phyloP scores from a whole-genome alignment of 495 filamentous ascomycete genomes.

The Staphylotrichum tortipilum region DNA sequence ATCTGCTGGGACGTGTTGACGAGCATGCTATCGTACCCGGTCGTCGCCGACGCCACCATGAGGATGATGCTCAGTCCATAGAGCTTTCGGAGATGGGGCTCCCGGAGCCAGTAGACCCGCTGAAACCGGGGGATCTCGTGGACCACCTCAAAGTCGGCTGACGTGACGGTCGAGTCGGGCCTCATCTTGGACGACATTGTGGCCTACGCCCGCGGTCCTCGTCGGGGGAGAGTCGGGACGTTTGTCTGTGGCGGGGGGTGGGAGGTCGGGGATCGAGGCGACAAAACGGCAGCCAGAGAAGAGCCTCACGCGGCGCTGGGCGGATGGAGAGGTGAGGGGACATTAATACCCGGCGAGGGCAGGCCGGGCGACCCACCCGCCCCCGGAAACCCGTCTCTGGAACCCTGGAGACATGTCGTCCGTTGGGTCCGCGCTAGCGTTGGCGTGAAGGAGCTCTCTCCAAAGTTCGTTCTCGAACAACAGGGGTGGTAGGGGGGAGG shows the following conservation, averaged over 20 bases:
- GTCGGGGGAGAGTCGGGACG: neutral
- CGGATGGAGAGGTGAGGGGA: neutral
- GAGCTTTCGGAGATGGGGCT: conserved; percentile 51
- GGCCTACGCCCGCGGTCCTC: neutral
- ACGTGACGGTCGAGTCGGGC: conserved; percentile 10
- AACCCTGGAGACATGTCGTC: neutral
- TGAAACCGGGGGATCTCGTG: conserved; percentile 45
- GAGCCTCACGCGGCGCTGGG: neutral
- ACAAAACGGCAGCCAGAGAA: neutral
- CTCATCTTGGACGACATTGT: conserved; percentile 4
- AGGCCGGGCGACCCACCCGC: neutral
- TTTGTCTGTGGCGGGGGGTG: no score
- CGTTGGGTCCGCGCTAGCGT: neutral
- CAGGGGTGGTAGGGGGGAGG: no score
- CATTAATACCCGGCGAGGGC: neutral
- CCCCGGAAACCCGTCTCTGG: neutral
- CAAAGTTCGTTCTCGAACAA: neutral
- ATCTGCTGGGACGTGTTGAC: conserved; percentile 52
- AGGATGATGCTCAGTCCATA: conserved; percentile 48
- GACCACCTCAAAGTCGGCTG: conserved; percentile 31
- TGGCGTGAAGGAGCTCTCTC: no score
- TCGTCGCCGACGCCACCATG: conserved; percentile 55
- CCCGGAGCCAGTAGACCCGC: conserved; percentile 50
- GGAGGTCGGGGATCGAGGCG: neutral
- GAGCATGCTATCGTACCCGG: conserved; percentile 59